phyloP scores from a whole-genome alignment of 805 yeast genomes.

The Pichia californica region DNA sequence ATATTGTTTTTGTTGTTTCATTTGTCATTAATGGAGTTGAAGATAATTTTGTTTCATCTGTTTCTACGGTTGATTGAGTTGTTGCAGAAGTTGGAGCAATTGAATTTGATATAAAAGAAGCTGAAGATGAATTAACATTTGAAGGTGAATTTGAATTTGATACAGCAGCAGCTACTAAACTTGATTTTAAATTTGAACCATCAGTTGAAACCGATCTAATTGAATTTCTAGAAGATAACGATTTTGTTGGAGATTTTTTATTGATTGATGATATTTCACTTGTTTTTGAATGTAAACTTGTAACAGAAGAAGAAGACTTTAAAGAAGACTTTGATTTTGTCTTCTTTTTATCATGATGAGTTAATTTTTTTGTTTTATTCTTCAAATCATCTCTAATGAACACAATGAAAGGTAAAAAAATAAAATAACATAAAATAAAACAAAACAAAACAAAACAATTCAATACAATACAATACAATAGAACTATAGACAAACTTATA shows the following conservation, averaged over 20 bases:
- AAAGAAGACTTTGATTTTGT: constrained; percentile 1
- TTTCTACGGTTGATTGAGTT: neutral
- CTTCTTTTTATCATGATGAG: neutral
- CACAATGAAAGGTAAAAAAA: neutral
- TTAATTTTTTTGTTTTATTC: constrained; percentile 2
- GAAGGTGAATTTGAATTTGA: neutral
- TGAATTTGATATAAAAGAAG: neutral
- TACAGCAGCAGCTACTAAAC: neutral
- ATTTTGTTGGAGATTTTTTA: neutral
- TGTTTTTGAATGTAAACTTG: neutral
- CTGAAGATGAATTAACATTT: neutral
- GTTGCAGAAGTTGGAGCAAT: neutral
- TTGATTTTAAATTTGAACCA: neutral
- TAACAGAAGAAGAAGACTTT: neutral
- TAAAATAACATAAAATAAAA: too few relatives aligned
- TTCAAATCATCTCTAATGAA: neutral
- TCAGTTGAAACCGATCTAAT: neutral
- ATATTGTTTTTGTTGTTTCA: constrained; percentile 6
- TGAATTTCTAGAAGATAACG: neutral
- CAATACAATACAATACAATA: too few relatives aligned
- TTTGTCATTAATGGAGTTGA: constrained; percentile 2
- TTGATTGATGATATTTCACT: neutral
- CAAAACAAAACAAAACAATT: too few relatives aligned
- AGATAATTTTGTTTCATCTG: neutral
- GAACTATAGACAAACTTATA: too few relatives aligned